Base-by-base conservation (phyloP, 2,329 filamentous ascomycete species). In the Alternaria incomplexa region DNA sequence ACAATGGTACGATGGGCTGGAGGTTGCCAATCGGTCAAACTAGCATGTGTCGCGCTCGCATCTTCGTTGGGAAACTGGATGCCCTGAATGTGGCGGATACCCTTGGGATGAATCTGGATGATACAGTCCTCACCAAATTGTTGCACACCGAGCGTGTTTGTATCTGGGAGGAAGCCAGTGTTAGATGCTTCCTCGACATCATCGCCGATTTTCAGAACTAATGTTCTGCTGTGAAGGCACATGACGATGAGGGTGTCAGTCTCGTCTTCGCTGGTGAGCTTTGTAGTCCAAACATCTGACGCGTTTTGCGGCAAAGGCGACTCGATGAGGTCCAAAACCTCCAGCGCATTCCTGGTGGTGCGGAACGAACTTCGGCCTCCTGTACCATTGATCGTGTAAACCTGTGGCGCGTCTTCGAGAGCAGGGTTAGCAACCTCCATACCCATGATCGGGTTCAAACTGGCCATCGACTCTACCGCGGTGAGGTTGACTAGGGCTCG, bases 161-260 rank as follows among this genome's bases (percentile, higher is more conserved):
- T 93, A 11, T 91, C 91, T 0, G 93, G 92, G 10, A 98, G 83
- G 76, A 99, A 97, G 0, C 95, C 93, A 10, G 94, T 97, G 76
- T 98, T 93, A 8, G 90, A 93, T 4, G 97, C 93, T 81, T 98
- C 93, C 78, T 97, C 94, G 0, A 99, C 96, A 2, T 94, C 97
- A 77, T 99, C 96, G 5, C 95, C 96, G 68, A 99, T 97, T 74
- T 93, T 96, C 15, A 99, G 85, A 1, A 98, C 94, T 12, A 98
- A 85, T 0, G 96, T 99, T 28, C 90, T 91, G 71, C 96, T 96
- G 43, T 90, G 90, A 74, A 97, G 96, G 3, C 93, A 97, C 6
- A 99, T 85, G n/a, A 99, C 88, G 64, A 99, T 97, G 75, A 98
- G 97, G 0, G 93, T 91, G 80, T 99, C 95, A 68, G 90, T 97